phyloP scores from a whole-genome alignment of 208 protist species.

The Wallacemonas sp. region DNA sequence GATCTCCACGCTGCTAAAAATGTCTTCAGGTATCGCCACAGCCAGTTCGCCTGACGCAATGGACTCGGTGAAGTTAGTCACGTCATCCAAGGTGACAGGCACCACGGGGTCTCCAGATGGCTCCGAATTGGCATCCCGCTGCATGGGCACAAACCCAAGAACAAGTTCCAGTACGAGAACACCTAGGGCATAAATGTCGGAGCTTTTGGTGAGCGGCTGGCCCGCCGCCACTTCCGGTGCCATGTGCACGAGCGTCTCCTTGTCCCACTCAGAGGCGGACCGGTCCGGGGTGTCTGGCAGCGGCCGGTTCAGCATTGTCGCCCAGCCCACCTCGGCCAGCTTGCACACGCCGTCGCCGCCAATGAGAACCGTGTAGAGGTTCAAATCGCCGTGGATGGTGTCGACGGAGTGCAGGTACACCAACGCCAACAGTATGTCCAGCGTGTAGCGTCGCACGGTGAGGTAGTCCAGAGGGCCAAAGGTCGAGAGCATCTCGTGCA shows the following conservation, averaged over 20 bases:
- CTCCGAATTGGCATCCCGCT: constrained; percentile 13
- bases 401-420: constrained; percentile 53
- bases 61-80: constrained; percentile 41
- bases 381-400: constrained; percentile 62
- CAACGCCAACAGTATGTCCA: constrained; percentile 47
- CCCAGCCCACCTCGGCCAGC: constrained; percentile 47
- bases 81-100: not conserved
- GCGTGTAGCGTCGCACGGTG: constrained; percentile 43
- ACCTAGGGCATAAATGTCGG: constrained; percentile 71
- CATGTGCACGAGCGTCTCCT: constrained; percentile 54
- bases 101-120: not conserved
- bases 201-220: constrained; percentile 35
- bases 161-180: constrained; percentile 59
- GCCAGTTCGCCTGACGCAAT: constrained; percentile 46
- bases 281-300: too few relatives aligned
- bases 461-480: constrained; percentile 40
- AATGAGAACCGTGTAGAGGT: constrained; percentile 65
- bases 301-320: not conserved
- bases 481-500: constrained; percentile 38
- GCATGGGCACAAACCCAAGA: constrained; percentile 51
- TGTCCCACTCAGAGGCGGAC: not conserved
- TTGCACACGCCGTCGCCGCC: constrained; percentile 62
- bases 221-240: constrained; percentile 61
- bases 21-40: constrained; percentile 35
- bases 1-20: constrained; percentile 33